These are phyloP conservation scores for Deuterostichococcus epilithicus DNA, from an alignment of 139 green algal genomes.

Conservation along the genomic window DNA sequence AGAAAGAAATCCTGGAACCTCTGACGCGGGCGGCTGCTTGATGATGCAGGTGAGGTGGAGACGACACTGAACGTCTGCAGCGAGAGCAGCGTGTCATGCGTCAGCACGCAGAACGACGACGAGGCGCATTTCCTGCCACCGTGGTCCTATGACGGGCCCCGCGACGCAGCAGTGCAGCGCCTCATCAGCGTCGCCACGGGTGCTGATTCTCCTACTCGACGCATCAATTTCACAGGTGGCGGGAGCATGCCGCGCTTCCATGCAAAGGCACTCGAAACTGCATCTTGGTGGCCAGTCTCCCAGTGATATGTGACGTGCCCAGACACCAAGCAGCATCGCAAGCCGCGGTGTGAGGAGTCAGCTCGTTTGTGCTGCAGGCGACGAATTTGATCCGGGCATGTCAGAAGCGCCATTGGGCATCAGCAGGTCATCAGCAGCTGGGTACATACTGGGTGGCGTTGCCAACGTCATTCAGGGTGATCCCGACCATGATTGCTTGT, in stretches of 20 bases:
- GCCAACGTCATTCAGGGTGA: constrained; percentile 21
- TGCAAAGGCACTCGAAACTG: background rate
- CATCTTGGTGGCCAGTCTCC: no score
- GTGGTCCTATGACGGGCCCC: constrained; percentile 21
- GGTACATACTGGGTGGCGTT: constrained; percentile 33
- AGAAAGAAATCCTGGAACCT: no score
- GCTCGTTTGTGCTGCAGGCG: background rate
- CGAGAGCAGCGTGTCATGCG: constrained; percentile 26
- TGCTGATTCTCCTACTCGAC: background rate
- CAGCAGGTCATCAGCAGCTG: constrained; percentile 18
- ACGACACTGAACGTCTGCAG: constrained; percentile 43
- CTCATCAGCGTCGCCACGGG: constrained; percentile 32
- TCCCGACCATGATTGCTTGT: no score
- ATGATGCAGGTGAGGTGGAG: constrained; percentile 24
- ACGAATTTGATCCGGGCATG: constrained; percentile 1
- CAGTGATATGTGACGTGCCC: no score
- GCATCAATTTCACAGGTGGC: background rate
- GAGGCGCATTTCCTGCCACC: constrained; percentile 43
- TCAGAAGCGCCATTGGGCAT: constrained; percentile 15
- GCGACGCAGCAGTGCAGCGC: constrained; percentile 11
- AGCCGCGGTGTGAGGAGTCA: no score
- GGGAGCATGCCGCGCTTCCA: background rate
- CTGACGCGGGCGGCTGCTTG: background rate
- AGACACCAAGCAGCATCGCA: background rate
- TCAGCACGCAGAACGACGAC: constrained; percentile 48